Conservation (phyloP, 257 asterid species). For the Salvia splendens region DNA sequence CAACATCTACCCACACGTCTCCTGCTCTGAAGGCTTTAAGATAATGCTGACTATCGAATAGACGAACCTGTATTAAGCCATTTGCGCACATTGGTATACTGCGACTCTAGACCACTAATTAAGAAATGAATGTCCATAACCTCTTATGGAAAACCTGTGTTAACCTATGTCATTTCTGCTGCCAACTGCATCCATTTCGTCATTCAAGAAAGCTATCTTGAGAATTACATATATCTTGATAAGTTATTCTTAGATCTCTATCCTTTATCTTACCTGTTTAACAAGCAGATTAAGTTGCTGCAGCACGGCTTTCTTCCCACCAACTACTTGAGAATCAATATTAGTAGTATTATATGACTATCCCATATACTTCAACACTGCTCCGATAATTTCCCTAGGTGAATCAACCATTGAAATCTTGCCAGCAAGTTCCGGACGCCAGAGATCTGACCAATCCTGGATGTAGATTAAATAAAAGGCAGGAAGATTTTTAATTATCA, state of each 20-base stretch:
- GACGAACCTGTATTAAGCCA: slow-evolving; percentile 62
- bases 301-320: slow-evolving; percentile 74
- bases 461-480: slow-evolving; percentile 28
- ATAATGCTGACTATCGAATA: slow-evolving; percentile 78
- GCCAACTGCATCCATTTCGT: not conserved
- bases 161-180: not conserved
- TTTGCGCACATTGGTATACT: slow-evolving; percentile 10
- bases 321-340: slow-evolving; percentile 67
- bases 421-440: slow-evolving; percentile 95
- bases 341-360: slow-evolving; percentile 78
- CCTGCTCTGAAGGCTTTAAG: slow-evolving; percentile 85
- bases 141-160: not conserved
- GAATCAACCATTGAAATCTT: slow-evolving; percentile 93
- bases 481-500: not conserved
- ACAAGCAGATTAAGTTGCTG: slow-evolving; percentile 63
- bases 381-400: slow-evolving; percentile 86
- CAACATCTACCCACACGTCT: slow-evolving; percentile 96
- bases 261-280: slow-evolving; percentile 60
- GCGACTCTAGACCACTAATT: not conserved
- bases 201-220: not conserved
- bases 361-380: slow-evolving; percentile 85
- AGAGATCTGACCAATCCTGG: slow-evolving; percentile 97
- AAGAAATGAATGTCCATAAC: not conserved
- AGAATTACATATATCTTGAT: not conserved
- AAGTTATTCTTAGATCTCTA: not conserved